Evolutionary conservation across 441 rosid species (phyloP).

Genomic region (Sinapis alba): DNA sequence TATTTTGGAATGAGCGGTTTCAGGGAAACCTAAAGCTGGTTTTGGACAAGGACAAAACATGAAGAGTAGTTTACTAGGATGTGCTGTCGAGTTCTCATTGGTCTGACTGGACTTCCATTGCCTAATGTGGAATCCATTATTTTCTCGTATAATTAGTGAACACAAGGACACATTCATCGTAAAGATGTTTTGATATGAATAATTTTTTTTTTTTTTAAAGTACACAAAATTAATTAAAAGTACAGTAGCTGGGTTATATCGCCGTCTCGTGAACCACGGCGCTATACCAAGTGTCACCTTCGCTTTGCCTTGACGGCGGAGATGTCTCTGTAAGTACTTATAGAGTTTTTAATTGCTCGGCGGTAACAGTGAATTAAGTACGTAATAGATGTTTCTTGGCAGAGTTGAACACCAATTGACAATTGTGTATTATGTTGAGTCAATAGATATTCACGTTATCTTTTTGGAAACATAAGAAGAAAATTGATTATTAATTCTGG

Average conservation of each 20-base stretch:
- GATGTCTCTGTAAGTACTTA: constrained; percentile 23
- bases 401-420: constrained; percentile 28
- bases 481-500: background rate
- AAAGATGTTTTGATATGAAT: too few relatives aligned
- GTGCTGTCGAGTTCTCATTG: constrained; percentile 43
- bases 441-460: constrained; percentile 13
- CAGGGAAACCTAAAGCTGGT: constrained; percentile 30
- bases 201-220: too few relatives aligned
- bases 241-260: constrained; percentile 9
- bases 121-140: constrained; percentile 23
- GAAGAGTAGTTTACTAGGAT: constrained; percentile 26
- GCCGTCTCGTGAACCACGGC: constrained; percentile 26
- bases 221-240: background rate
- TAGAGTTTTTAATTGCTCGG: constrained; percentile 30
- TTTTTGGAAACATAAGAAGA: background rate
- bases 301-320: constrained; percentile 44
- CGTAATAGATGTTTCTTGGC: constrained; percentile 20
- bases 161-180: background rate
- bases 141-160: constrained; percentile 12
- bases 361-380: constrained; percentile 29
- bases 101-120: constrained; percentile 32
- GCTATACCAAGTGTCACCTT: constrained; percentile 32
- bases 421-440: constrained; percentile 30
- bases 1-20: constrained; percentile 33
- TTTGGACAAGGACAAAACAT: constrained; percentile 24